phyloP scores from a whole-genome alignment of 768 basidiomycete species.

The Strobilomyces echinocephalus region DNA sequence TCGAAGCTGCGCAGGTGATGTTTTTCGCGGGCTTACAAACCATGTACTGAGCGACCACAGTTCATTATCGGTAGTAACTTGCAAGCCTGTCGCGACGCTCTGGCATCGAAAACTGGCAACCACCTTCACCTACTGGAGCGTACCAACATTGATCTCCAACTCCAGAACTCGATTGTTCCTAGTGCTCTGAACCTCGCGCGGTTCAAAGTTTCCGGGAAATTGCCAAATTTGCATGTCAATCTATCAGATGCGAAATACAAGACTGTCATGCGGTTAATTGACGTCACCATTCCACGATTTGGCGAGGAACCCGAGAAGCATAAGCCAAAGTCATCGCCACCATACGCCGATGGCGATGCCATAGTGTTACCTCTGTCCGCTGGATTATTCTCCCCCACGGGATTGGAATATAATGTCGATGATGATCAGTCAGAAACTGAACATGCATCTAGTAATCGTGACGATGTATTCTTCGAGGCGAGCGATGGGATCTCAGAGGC shows the following conservation, averaged over 20 bases:
- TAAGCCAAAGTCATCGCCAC: slow-evolving; percentile 17
- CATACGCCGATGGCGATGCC: slow-evolving; percentile 24
- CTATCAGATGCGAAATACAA: slow-evolving; percentile 89
- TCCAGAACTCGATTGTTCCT: slow-evolving; percentile 91
- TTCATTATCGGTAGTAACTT: slow-evolving; percentile 86
- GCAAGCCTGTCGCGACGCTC: slow-evolving; percentile 74
- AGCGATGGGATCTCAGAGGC: slow-evolving; percentile 58
- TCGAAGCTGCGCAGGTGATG: slow-evolving; percentile 84
- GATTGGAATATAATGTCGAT: slow-evolving; percentile 67
- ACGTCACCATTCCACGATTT: slow-evolving; percentile 84
- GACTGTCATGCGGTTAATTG: slow-evolving; percentile 85
- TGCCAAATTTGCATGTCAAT: slow-evolving; percentile 87
- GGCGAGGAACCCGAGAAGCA: slow-evolving; percentile 38
- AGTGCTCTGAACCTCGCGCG: slow-evolving; percentile 74
- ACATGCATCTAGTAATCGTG: slow-evolving; percentile 36
- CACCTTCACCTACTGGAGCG: slow-evolving; percentile 87
- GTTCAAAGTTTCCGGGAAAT: slow-evolving; percentile 85
- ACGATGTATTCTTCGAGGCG: slow-evolving; percentile 70
- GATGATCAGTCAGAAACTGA: slow-evolving; percentile 47
- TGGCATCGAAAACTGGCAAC: slow-evolving; percentile 51
- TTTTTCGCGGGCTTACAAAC: neutral
- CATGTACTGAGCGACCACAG: slow-evolving; percentile 37
- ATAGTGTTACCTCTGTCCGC: slow-evolving; percentile 48
- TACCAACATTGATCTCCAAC: slow-evolving; percentile 81
- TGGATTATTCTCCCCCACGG: slow-evolving; percentile 48